Evolutionary conservation across 768 basidiomycete genomes (phyloP), one percentile per base, ranked within the genome.

Genomic region (Leccinum barrowsii): DNA sequence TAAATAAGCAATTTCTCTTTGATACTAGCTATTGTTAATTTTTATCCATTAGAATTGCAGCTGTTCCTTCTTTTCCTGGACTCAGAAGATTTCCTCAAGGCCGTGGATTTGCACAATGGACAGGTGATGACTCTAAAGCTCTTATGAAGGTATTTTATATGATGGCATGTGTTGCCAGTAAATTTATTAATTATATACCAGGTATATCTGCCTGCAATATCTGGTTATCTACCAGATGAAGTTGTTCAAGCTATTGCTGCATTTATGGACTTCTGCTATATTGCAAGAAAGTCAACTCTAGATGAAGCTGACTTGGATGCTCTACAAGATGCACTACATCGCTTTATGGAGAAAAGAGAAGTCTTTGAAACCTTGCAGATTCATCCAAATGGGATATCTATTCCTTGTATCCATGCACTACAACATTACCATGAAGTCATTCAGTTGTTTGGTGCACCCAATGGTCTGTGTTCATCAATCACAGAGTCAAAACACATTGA

Each of bases 81-180:
- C 42, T 55, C 2, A 13, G 34, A 13, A 17, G 35, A 40, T 56
- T 56, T 28, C 55, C 34, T 8, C 44, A 56, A 34, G 55, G 55
- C 1, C 10, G 26, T 13, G 48, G 55, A 7, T 56, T 56, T 44
- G 40, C 17, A 15, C 48, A 56, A 6, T 56, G 55, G 55, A 56
- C 55, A 7, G 13, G 55, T 19, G 44, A 56, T 40, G 49, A 56
- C 17, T 56, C 55, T 4, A 56, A 56, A 28, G 55, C 47, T 12
- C 12, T 50, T 4, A 56, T 56, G 37, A 56, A 50, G 55, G 48
- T 50, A 32, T 8, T 24, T 48, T 13, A 24, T 48, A 11, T 12
- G 1, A 48, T 12, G 11, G 13, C 4, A 11, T 15, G 0, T 26
- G 0, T 26, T 26, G 26, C 26, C 26, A 26, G 26, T 26, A 26